A percentile compares a stretch with the other conserved stretches of the same genome.
Evolutionary conservation across 164 flowering plant genomes (phyloP).

Genomic region (Aristolochia fimbriata): DNA sequence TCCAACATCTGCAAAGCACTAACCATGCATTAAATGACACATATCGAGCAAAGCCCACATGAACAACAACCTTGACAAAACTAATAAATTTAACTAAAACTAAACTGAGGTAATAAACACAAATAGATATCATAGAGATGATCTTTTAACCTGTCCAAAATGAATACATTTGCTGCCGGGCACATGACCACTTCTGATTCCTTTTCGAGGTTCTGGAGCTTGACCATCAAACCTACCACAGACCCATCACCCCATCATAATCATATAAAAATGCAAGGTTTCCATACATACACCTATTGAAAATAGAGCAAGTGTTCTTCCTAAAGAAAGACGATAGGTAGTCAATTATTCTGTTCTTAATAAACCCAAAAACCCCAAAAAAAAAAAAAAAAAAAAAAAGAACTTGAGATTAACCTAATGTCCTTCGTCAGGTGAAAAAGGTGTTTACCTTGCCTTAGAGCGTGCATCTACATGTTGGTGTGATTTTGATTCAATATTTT

Average conservation of each 20-base stretch:
- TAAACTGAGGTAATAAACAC: background rate
- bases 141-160: slow-evolving; percentile 52
- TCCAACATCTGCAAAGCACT: slow-evolving; percentile 65
- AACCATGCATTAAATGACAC: background rate
- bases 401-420: too few species aligned
- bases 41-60: background rate
- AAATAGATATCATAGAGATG: background rate
- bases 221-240: slow-evolving; percentile 78
- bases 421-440: background rate
- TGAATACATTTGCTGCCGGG: slow-evolving; percentile 97
- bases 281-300: too few species aligned
- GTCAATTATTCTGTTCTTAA: too few species aligned
- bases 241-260: background rate
- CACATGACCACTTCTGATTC: slow-evolving; percentile 91
- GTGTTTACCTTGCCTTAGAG: slow-evolving; percentile 68
- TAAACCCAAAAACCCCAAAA: too few species aligned
- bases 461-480: slow-evolving; percentile 91
- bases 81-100: background rate
- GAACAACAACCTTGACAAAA: background rate
- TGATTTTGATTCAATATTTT: slow-evolving; percentile 56
- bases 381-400: too few species aligned
- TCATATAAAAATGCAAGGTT: background rate
- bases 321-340: too few species aligned
- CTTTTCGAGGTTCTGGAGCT: slow-evolving; percentile 91
- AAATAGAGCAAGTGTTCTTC: too few species aligned